These are phyloP conservation scores for Mrakia gelida DNA, from an alignment of 768 basidiomycete genomes.

Conservation along the genomic window DNA sequence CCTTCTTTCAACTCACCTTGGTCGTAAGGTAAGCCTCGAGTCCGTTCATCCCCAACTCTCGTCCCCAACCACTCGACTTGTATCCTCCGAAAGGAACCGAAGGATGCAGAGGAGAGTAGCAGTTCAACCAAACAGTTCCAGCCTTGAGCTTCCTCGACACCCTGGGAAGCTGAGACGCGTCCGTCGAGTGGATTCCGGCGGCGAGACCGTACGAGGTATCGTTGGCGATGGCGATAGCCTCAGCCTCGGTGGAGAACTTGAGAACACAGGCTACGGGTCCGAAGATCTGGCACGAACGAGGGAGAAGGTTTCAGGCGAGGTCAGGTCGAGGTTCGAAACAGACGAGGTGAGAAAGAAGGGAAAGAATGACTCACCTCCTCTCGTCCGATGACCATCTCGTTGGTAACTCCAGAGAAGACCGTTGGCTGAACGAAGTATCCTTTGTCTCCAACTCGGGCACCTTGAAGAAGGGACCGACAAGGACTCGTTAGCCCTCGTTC, in stretches of 20 bases:
- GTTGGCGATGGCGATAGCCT: slow-evolving; percentile 80
- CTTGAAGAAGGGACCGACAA: slow-evolving; percentile 30
- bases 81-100: slow-evolving; percentile 81
- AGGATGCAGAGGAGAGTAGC: slow-evolving; percentile 40
- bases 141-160: slow-evolving; percentile 71
- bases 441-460: slow-evolving; percentile 51
- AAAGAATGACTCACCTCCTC: slow-evolving; percentile 44
- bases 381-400: slow-evolving; percentile 70
- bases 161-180: slow-evolving; percentile 67
- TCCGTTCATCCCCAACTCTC: slow-evolving; percentile 41
- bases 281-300: slow-evolving; percentile 63
- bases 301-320: background rate
- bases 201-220: slow-evolving; percentile 83
- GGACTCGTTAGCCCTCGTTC: background rate
- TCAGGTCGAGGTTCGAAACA: background rate
- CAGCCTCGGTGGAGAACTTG: slow-evolving; percentile 81
- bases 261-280: slow-evolving; percentile 83
- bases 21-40: slow-evolving; percentile 28
- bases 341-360: background rate
- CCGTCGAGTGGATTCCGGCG: slow-evolving; percentile 74
- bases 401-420: slow-evolving; percentile 62
- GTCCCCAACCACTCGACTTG: slow-evolving; percentile 69
- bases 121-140: slow-evolving; percentile 80
- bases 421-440: slow-evolving; percentile 86
- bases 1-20: slow-evolving; percentile 6